Conservation (phyloP, 116 monocot species). For the Iris pallida region DNA sequence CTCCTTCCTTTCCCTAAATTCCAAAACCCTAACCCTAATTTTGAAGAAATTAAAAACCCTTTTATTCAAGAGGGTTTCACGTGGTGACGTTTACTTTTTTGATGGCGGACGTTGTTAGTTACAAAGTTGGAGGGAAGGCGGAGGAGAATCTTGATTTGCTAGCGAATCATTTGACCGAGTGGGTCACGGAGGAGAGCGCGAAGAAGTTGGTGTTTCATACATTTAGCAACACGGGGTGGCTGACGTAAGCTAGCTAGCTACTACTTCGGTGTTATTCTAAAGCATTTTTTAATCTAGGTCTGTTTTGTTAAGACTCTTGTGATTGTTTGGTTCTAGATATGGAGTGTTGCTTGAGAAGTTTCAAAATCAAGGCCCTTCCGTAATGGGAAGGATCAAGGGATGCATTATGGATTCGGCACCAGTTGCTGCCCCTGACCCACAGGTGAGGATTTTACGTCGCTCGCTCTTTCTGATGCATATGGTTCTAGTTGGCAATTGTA, state of each 20-base stretch:
- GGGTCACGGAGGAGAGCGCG: slow-evolving; percentile 68
- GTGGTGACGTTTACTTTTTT: slow-evolving; percentile 66
- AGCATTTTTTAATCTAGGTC: too few relatives aligned
- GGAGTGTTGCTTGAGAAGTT: slow-evolving; percentile 92
- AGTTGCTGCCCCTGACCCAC: slow-evolving; percentile 89
- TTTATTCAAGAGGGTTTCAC: slow-evolving; percentile 79
- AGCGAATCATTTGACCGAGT: slow-evolving; percentile 69
- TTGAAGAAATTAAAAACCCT: too few relatives aligned
- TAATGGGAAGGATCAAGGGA: slow-evolving; percentile 73
- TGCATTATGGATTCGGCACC: slow-evolving; percentile 95
- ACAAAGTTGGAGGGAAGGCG: slow-evolving; percentile 64
- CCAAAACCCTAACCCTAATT: too few relatives aligned
- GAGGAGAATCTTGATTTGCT: slow-evolving; percentile 66
- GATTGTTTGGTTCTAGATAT: slow-evolving; percentile 41
- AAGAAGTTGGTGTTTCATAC: slow-evolving; percentile 97
- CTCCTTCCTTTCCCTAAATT: too few relatives aligned
- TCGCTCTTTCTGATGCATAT: neutral
- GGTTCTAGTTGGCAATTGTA: neutral
- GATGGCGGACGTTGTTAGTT: slow-evolving; percentile 71
- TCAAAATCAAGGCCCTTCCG: slow-evolving; percentile 57
- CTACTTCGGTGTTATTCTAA: too few relatives aligned
- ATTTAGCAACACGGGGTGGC: slow-evolving; percentile 96
- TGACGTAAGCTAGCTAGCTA: slow-evolving; percentile 44
- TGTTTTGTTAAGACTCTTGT: neutral
- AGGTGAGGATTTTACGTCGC: slow-evolving; percentile 49